Evolutionary conservation across 306 rosid species (phyloP).

Genomic region (Quercus ilex): DNA sequence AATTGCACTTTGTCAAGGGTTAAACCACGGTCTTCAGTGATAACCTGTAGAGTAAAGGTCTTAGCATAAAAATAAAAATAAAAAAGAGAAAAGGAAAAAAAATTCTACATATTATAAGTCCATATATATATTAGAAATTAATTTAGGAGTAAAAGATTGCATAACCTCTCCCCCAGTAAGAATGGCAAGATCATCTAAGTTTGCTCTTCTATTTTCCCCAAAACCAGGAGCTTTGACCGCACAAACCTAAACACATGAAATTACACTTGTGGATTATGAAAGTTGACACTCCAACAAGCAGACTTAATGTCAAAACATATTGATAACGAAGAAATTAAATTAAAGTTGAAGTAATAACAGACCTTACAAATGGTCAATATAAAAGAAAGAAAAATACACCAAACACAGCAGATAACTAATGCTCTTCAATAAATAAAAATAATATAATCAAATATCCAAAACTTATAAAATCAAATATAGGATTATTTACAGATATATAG

Average conservation of each 20-base stretch:
- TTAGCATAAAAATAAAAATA: background rate
- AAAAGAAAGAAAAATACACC: background rate
- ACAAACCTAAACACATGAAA: constrained; percentile 68
- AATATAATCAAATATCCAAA: background rate
- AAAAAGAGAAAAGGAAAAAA: too few species aligned
- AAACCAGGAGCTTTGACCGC: constrained; percentile 98
- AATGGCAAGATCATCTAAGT: constrained; percentile 79
- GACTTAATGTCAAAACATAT: background rate
- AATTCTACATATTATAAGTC: too few species aligned
- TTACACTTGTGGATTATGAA: constrained; percentile 10
- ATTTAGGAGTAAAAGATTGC: background rate
- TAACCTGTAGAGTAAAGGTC: constrained; percentile 45
- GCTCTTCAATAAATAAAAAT: background rate
- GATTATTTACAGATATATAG: background rate
- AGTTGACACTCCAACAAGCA: constrained; percentile 13
- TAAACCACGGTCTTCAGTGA: constrained; percentile 73
- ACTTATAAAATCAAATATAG: background rate
- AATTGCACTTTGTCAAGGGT: constrained; percentile 74
- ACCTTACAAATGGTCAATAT: background rate
- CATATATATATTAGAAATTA: background rate
- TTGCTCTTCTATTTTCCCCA: constrained; percentile 87
- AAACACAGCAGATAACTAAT: background rate
- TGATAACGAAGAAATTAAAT: background rate
- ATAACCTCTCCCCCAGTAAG: constrained; percentile 95
- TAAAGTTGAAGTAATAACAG: background rate